Conservation (phyloP, 768 basidiomycete species). For the Xerocomus brunneocitrinus region DNA sequence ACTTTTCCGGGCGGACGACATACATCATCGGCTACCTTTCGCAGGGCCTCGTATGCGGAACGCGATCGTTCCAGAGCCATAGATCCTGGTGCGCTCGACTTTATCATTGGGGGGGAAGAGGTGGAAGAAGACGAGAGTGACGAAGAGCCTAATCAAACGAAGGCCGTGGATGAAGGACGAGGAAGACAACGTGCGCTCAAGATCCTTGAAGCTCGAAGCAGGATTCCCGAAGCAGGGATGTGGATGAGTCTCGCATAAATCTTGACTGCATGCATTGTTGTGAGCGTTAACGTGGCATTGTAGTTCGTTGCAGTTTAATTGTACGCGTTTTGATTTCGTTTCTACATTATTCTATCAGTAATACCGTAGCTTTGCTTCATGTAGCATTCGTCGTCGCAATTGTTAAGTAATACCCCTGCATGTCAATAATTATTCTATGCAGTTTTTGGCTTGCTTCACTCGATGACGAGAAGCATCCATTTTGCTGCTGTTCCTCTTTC, state of each 20-base stretch:
- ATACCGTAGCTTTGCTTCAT: conserved; percentile 29
- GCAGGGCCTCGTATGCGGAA: conserved; percentile 61
- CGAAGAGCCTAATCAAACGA: conserved; percentile 19
- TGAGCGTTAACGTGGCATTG: conserved; percentile 10
- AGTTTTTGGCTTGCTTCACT: not conserved
- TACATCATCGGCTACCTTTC: conserved; percentile 45
- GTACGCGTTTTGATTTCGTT: conserved; percentile 5
- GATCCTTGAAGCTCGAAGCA: conserved; percentile 67
- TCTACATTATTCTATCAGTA: conserved; percentile 33
- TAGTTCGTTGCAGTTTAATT: conserved; percentile 5
- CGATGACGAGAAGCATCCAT: not conserved
- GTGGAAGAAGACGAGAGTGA: conserved; percentile 36
- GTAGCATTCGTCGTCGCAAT: conserved; percentile 25
- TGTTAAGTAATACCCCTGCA: conserved; percentile 15
- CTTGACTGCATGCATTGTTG: not conserved
- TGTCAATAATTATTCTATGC: conserved; percentile 8
- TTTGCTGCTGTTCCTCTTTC: not conserved
- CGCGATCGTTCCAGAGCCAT: conserved; percentile 59
- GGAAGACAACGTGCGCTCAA: conserved; percentile 57
- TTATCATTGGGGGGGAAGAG: conserved; percentile 47
- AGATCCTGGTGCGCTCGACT: conserved; percentile 69
- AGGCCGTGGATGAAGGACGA: conserved; percentile 33
- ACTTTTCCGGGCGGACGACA: conserved; percentile 19
- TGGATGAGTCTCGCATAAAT: conserved; percentile 69
- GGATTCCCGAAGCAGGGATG: conserved; percentile 69